Evolutionary conservation across 768 basidiomycete species (phyloP), one percentile per base, ranked within the genome.

Genomic region (Mycena albidolilacea): DNA sequence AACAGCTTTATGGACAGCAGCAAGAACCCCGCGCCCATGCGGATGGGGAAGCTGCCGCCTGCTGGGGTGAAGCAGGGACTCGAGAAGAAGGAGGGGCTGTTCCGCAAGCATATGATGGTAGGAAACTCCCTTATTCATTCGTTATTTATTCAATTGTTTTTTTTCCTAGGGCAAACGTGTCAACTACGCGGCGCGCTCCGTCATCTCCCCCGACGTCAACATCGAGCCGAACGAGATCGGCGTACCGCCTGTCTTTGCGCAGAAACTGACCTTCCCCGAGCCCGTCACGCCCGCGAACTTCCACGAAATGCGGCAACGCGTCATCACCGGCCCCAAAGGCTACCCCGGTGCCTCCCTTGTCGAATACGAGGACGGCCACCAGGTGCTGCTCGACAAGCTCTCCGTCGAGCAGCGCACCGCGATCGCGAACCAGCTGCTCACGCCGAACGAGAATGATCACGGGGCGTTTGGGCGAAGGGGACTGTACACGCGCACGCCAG

Each of bases 21-120:
- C 80, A 98, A 99, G 85, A 98, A 99, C 79, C 96, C 97, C 7
- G 86, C 91, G 43, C 88, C 91, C n/a, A 85, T 95, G 70, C 88
- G 94, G 64, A 92, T 94, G 78, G 98, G 97, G 4, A 96, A 96
- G 79, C 85, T 95, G 21, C 97, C 97, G 38, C 97, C 97, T 43
- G 87, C 92, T 55, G 98, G 98, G 74, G 91, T 99, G 74, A 99
- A 99, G 87, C 97, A 99, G 82, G 90, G 93, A 14, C 84, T 99
- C 77, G 98, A 99, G 85, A 99, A 99, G 89, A 99, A 99, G 83
- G 98, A 99, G 75, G 98, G 98, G 57, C 81, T 99, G 61, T 99
- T 99, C 88, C 88, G 98, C 70, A 98, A 97, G 84, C 92, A 99
- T 79, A 99, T 99, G 98, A 99, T 99, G 98, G 97, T 96, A 70